Percentiles rank a stretch among this genome's conserved stretches.
These are phyloP conservation scores for Prosopis cineraria DNA, from an alignment of 306 rosid species.

Conservation along the genomic window DNA sequence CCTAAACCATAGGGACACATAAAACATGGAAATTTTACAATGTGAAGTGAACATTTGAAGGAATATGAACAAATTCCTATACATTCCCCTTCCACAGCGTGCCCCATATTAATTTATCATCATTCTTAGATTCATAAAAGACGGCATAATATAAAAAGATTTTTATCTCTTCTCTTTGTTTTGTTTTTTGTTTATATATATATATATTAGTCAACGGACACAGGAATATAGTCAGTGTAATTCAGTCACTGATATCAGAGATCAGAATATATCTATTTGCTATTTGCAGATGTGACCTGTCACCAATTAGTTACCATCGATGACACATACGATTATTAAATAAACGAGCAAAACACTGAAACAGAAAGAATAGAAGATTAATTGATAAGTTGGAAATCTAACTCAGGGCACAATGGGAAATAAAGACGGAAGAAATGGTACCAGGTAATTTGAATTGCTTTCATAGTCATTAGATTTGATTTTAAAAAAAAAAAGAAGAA, in stretches of 20 bases:
- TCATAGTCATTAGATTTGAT: background rate
- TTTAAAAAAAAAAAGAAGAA: no score
- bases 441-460: background rate
- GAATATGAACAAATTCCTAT: conserved; percentile 54
- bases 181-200: no score
- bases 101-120: conserved; percentile 30
- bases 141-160: conserved; percentile 4
- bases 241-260: background rate
- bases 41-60: conserved; percentile 31
- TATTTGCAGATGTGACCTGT: conserved; percentile 32
- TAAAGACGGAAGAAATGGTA: background rate
- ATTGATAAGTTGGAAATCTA: background rate
- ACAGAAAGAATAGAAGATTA: background rate
- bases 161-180: conserved; percentile 12
- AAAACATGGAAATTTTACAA: conserved; percentile 33
- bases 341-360: background rate
- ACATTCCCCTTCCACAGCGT: conserved; percentile 14
- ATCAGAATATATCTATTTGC: conserved; percentile 27
- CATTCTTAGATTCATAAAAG: conserved; percentile 20
- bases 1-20: conserved; percentile 24
- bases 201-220: conserved; percentile 28
- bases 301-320: conserved; percentile 23
- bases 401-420: background rate
- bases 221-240: conserved; percentile 43
- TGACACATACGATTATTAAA: conserved; percentile 9